Evolutionary conservation across 208 protist species (phyloP), one percentile per base, ranked within the genome.

Genomic region (Blechomonas ayalai): DNA sequence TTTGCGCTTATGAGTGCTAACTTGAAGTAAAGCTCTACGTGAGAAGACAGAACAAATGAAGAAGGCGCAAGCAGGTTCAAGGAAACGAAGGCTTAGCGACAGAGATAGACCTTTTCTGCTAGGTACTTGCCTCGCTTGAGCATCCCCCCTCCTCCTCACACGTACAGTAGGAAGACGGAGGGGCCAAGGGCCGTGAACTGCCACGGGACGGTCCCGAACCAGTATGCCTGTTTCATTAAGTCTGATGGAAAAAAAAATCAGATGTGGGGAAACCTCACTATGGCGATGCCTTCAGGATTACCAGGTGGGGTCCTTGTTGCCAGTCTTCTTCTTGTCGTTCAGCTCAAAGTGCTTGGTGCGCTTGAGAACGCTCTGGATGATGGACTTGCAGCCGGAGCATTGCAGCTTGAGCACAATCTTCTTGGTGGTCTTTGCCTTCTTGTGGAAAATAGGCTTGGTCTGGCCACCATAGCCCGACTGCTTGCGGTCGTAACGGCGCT

Each of bases 401-500:
- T 98, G 95, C 20, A 99, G 84, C 73, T 98, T 97, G 25, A 99
- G 85, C 13, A 97, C 92, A 81, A 99, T 99, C 94, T 99, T 99
- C 92, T 99, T 99, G 40, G 97, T 99, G 20, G 97, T 99, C 87
- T 99, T 99, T 36, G 97, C 96, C 94, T 99, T 99, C 90, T 99
- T 99, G 79, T 99, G 95, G 90, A 99, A 99, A 61, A 99, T 95
- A 35, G 98, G 98, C 95, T 99, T 99, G 67, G 97, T 99, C 93
- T 99, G 98, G 81, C 98, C 99, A 96, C 99, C 98, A 74, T 98
- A 99, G 82, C 99, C 98, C 35, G 76, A 82, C 96, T 99, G 98
- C 78, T 99, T 99, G 48, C 96, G 81, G 76, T 99, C 97, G 85
- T 99, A 99, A 87, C 98, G 96, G 54, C 97, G 84, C 89, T 99